Percentiles rank a stretch among this genome's conserved stretches.
These are phyloP conservation scores for Globisporangium mamillatum DNA, from an alignment of 352 stramenopile species.

Conservation along the genomic window DNA sequence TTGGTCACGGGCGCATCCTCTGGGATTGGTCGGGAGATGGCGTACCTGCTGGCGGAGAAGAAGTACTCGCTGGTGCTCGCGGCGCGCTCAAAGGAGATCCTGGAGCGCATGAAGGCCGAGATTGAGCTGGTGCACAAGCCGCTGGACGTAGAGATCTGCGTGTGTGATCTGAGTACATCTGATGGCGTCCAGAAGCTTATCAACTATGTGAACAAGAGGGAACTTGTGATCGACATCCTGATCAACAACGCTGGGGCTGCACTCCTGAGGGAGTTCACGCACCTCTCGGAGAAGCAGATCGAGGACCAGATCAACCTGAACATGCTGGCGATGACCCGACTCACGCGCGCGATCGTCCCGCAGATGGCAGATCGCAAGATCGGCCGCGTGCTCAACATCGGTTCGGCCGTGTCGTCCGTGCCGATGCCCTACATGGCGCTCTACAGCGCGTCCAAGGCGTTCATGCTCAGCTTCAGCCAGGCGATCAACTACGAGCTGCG, in stretches of 20 bases:
- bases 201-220: constrained; percentile 48
- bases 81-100: constrained; percentile 46
- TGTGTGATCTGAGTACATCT: constrained; percentile 50
- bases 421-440: constrained; percentile 61
- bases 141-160: constrained; percentile 54
- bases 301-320: constrained; percentile 71
- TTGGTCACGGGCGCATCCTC: constrained; percentile 74
- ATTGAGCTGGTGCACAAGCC: constrained; percentile 74
- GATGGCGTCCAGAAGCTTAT: constrained; percentile 57
- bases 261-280: constrained; percentile 40
- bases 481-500: constrained; percentile 76
- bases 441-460: constrained; percentile 81
- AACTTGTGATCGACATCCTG: constrained; percentile 78
- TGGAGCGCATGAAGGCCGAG: constrained; percentile 70
- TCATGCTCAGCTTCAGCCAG: constrained; percentile 71
- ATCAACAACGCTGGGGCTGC: constrained; percentile 77
- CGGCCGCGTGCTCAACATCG: constrained; percentile 83
- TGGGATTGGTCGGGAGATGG: constrained; percentile 75
- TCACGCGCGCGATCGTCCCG: constrained; percentile 64
- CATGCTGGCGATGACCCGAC: constrained; percentile 51
- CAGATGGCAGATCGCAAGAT: constrained; percentile 67
- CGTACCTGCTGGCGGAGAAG: constrained; percentile 74
- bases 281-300: constrained; percentile 38
- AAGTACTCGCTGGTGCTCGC: constrained; percentile 78
- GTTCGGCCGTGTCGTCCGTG: constrained; percentile 47